These are phyloP conservation scores for Melaleuca quinquenervia DNA, from an alignment of 345 rosid genomes.

Conservation along the genomic window DNA sequence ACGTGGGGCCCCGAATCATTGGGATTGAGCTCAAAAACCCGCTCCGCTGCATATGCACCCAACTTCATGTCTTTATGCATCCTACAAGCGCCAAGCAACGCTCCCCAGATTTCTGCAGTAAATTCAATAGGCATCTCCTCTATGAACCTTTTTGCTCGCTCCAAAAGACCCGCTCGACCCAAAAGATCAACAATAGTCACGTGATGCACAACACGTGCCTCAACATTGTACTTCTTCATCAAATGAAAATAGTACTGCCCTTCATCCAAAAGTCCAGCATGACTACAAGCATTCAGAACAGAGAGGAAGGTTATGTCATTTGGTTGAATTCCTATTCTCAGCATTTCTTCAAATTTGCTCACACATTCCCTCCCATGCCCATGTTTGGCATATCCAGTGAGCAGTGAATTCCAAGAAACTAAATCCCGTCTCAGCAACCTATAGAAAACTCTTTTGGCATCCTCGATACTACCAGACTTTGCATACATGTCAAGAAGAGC, in stretches of 20 bases:
- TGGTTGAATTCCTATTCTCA: slow-evolving; percentile 24
- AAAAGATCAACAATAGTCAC: slow-evolving; percentile 57
- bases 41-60: slow-evolving; percentile 50
- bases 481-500: slow-evolving; percentile 61
- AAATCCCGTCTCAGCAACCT: slow-evolving; percentile 30
- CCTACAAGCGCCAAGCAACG: slow-evolving; percentile 59
- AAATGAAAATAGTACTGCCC: slow-evolving; percentile 36
- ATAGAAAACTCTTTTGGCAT: slow-evolving; percentile 42
- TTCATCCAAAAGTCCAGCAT: slow-evolving; percentile 44
- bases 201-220: slow-evolving; percentile 32
- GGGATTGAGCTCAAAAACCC: slow-evolving; percentile 41
- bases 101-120: slow-evolving; percentile 47
- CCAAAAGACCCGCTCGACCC: slow-evolving; percentile 52
- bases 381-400: slow-evolving; percentile 44
- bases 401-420: slow-evolving; percentile 56
- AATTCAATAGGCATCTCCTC: slow-evolving; percentile 45
- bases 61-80: slow-evolving; percentile 52
- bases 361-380: slow-evolving; percentile 39
- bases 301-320: slow-evolving; percentile 49
- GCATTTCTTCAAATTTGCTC: slow-evolving; percentile 32
- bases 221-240: slow-evolving; percentile 33
- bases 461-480: slow-evolving; percentile 49
- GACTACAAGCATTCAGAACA: slow-evolving; percentile 61
- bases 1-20: slow-evolving; percentile 45
- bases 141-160: slow-evolving; percentile 33